These are phyloP conservation scores for Thelonectria rubi DNA, from an alignment of 2,329 filamentous ascomycete species.

Conservation along the genomic window DNA sequence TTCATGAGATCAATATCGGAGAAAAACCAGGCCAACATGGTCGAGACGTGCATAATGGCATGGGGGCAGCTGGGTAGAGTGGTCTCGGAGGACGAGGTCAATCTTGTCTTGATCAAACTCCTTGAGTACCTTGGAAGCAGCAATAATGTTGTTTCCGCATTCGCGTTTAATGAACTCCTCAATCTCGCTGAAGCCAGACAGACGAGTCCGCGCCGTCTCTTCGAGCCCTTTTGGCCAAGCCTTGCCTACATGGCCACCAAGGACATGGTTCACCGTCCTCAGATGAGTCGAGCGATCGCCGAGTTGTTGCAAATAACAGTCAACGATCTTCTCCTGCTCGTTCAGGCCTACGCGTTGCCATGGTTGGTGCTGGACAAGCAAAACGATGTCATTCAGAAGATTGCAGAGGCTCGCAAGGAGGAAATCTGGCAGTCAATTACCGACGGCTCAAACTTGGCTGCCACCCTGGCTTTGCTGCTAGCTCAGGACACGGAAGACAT, in stretches of 20 bases:
- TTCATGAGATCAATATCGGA: conserved; percentile 78
- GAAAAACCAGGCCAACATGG: conserved; percentile 70
- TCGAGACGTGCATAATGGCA: conserved; percentile 86
- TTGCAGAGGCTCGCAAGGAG: conserved; percentile 80
- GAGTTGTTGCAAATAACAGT: conserved; percentile 82
- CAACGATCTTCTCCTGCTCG: conserved; percentile 75
- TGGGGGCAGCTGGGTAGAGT: conserved; percentile 85
- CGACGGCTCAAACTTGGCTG: conserved; percentile 64
- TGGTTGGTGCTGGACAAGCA: conserved; percentile 84
- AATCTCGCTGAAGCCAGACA: conserved; percentile 73
- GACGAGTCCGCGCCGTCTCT: conserved; percentile 71
- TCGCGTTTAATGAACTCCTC: conserved; percentile 84
- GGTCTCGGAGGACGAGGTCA: conserved; percentile 83
- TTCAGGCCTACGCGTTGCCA: conserved; percentile 85
- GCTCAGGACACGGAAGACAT: conserved; percentile 65
- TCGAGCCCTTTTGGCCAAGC: conserved; percentile 89
- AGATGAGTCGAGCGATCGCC: conserved; percentile 81
- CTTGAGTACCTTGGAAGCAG: conserved; percentile 87
- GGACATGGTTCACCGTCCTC: conserved; percentile 81
- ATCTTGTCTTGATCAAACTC: conserved; percentile 83
- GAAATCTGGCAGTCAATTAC: conserved; percentile 67
- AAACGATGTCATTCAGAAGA: conserved; percentile 79
- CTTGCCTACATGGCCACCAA: conserved; percentile 85
- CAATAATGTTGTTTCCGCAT: conserved; percentile 80
- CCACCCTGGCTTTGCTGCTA: conserved; percentile 67